Conservation (phyloP, 352 stramenopile species). For the Pilasporangium apinafurcum region DNA sequence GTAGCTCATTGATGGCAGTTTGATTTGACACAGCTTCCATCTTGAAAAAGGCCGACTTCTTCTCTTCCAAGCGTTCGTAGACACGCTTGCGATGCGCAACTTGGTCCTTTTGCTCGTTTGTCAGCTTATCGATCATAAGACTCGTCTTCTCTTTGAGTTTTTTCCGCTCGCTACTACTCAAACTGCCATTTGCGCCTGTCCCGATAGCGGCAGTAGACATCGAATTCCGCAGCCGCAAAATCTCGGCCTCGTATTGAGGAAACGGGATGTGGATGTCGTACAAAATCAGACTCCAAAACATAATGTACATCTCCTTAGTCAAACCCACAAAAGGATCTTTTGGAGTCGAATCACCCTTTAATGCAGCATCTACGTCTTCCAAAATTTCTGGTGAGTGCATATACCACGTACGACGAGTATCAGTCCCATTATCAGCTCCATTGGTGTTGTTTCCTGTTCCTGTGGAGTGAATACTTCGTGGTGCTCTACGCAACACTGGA, state of each 20-base stretch:
- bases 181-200: slow-evolving; percentile 1
- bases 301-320: slow-evolving; percentile 72
- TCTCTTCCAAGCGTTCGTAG: slow-evolving; percentile 65
- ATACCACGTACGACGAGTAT: slow-evolving; percentile 33
- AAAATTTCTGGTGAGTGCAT: slow-evolving; percentile 60
- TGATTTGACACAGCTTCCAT: slow-evolving; percentile 27
- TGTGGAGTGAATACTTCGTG: slow-evolving; percentile 53
- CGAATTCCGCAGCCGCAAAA: slow-evolving; percentile 60
- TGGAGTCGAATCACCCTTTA: slow-evolving; percentile 15
- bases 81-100: slow-evolving; percentile 81
- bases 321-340: slow-evolving; percentile 57
- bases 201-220: slow-evolving; percentile 23
- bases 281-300: slow-evolving; percentile 82
- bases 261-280: slow-evolving; percentile 87
- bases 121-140: slow-evolving; percentile 76
- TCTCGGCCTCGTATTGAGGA: slow-evolving; percentile 81
- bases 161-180: slow-evolving; percentile 63
- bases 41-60: slow-evolving; percentile 64
- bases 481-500: slow-evolving; percentile 47
- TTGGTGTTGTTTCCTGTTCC: slow-evolving; percentile 18
- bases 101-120: slow-evolving; percentile 83
- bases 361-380: slow-evolving; percentile 43
- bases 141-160: slow-evolving; percentile 76
- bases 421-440: slow-evolving; percentile 6
- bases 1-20: slow-evolving; percentile 52